Percentiles rank a stretch among this genome's conserved stretches.
Conservation (phyloP, 2,329 filamentous ascomycete genomes). For the Penicillium hesseltinei region DNA sequence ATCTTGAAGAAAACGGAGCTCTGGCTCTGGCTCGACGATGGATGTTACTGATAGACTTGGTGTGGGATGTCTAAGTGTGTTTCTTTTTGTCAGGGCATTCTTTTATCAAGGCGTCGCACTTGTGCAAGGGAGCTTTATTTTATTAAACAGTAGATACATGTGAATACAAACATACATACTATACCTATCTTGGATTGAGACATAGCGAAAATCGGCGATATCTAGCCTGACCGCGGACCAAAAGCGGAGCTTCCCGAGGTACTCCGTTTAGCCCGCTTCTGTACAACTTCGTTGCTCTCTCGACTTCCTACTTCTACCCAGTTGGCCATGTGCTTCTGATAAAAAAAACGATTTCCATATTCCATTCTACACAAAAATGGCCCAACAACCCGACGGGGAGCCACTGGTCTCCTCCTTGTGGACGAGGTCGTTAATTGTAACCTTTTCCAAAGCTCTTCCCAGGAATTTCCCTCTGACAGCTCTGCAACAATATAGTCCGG, state of each 20-base stretch:
- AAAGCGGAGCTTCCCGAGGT: slow-evolving; percentile 20
- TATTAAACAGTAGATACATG: neutral
- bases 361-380: slow-evolving; percentile 19
- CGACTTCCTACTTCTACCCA: neutral
- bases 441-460: neutral
- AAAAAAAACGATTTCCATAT: slow-evolving; percentile 6
- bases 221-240: slow-evolving; percentile 27
- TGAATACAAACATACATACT: neutral
- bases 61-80: neutral
- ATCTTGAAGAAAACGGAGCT: neutral
- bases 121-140: neutral
- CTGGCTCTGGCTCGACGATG: neutral
- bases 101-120: neutral
- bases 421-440: slow-evolving; percentile 45
- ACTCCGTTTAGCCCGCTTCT: neutral
- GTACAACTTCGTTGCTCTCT: neutral
- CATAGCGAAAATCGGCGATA: slow-evolving; percentile 19
- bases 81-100: neutral
- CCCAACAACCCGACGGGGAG: slow-evolving; percentile 31
- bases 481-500: slow-evolving; percentile 61
- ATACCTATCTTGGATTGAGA: neutral
- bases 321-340: slow-evolving; percentile 13
- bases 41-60: neutral
- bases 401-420: slow-evolving; percentile 43
- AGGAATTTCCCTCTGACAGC: slow-evolving; percentile 7